A percentile compares a stretch with the other conserved stretches of the same genome.
These are phyloP conservation scores for Pseudocercospora pini-densiflorae DNA, from an alignment of 2,329 filamentous ascomycete genomes.

Conservation along the genomic window DNA sequence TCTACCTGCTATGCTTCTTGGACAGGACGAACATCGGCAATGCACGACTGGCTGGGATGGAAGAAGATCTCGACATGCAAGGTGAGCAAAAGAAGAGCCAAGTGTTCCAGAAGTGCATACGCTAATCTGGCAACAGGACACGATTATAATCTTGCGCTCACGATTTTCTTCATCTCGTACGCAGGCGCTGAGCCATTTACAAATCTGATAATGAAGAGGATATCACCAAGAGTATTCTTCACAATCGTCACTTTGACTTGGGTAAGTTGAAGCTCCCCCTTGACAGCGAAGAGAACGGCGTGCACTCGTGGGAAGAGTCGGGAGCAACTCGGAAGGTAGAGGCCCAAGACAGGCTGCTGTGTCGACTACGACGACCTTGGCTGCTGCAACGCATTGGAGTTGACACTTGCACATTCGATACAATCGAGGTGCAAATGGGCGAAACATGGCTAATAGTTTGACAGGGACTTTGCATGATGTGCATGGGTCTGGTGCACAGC, in stretches of 20 bases:
- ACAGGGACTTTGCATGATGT: constrained; percentile 47
- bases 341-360: background rate
- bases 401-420: background rate
- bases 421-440: too few relatives aligned
- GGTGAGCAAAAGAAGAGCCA: background rate
- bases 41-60: constrained; percentile 62
- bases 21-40: constrained; percentile 52
- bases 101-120: background rate
- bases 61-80: constrained; percentile 65
- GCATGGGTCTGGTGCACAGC: constrained; percentile 30
- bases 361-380: background rate
- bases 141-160: constrained; percentile 75
- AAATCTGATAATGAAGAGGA: constrained; percentile 76
- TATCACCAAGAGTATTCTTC: constrained; percentile 73
- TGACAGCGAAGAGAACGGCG: background rate
- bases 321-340: background rate
- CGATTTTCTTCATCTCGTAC: constrained; percentile 88
- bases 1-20: constrained; percentile 59
- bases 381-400: background rate
- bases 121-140: constrained; percentile 40
- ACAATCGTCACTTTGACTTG: constrained; percentile 77
- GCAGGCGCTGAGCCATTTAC: constrained; percentile 77
- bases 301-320: background rate
- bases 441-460: background rate
- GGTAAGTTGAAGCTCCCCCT: constrained; percentile 37